These are phyloP conservation scores for Takashimella tepidaria DNA, from an alignment of 1,284 basidiomycete genomes.

Conservation along the genomic window DNA sequence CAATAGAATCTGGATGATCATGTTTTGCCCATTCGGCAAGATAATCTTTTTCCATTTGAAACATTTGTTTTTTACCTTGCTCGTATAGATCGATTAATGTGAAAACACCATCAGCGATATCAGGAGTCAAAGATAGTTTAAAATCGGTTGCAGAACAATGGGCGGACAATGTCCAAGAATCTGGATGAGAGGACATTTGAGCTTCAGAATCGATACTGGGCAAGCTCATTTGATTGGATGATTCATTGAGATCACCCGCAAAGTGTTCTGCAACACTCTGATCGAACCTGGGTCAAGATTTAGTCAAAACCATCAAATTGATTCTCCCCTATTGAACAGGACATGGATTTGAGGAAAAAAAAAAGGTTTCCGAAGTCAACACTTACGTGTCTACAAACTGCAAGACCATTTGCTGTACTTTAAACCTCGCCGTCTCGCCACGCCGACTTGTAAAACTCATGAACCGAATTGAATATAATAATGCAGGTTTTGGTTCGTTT, in stretches of 20 bases:
- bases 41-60: constrained; percentile 55
- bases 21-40: constrained; percentile 28
- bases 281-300: constrained; percentile 77
- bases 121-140: constrained; percentile 74
- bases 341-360: too few relatives aligned
- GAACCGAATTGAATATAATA: constrained; percentile 72
- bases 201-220: constrained; percentile 69
- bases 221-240: constrained; percentile 62
- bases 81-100: constrained; percentile 79
- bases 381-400: constrained; percentile 73
- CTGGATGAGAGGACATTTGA: constrained; percentile 57
- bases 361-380: too few relatives aligned
- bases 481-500: constrained; percentile 59
- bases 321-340: not conserved
- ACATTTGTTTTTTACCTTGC: constrained; percentile 70
- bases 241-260: constrained; percentile 61
- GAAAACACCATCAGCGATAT: constrained; percentile 71
- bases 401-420: constrained; percentile 66
- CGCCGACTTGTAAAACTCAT: constrained; percentile 66
- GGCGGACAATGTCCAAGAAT: constrained; percentile 59
- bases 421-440: constrained; percentile 71
- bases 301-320: constrained; percentile 6
- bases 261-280: constrained; percentile 67
- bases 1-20: constrained; percentile 16
- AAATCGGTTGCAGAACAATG: constrained; percentile 78